These are phyloP conservation scores for Ciborinia camelliae DNA, from an alignment of 2,329 filamentous ascomycete species.

Conservation along the genomic window DNA sequence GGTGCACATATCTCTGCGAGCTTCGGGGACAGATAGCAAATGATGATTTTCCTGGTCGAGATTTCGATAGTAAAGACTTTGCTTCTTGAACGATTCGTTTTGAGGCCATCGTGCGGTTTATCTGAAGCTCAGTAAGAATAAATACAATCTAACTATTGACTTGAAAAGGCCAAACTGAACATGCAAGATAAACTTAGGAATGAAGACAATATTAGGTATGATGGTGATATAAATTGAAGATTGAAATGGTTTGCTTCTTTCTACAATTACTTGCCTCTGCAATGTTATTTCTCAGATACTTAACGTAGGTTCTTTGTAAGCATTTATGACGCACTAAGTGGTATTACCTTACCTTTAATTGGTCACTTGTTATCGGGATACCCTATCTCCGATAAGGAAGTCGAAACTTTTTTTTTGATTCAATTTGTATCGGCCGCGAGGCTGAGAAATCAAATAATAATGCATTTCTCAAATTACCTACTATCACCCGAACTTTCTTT, in stretches of 20 bases:
- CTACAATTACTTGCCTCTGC: too few species aligned
- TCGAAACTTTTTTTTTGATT: not conserved
- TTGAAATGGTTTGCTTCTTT: not conserved
- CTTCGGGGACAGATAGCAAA: conserved; percentile 32
- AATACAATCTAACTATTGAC: not conserved
- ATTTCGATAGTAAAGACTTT: conserved; percentile 27
- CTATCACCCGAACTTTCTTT: not conserved
- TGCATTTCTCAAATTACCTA: not conserved
- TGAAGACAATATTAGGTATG: not conserved
- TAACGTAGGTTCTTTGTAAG: conserved; percentile 9
- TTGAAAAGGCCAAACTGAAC: not conserved
- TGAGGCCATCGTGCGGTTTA: conserved; percentile 26
- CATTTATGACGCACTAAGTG: conserved; percentile 6
- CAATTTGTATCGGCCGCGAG: not conserved
- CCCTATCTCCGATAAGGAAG: not conserved
- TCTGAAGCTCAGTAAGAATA: not conserved
- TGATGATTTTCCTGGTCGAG: conserved; percentile 32
- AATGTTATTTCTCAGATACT: not conserved
- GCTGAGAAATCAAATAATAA: not conserved
- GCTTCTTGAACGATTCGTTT: conserved; percentile 28
- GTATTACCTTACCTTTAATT: not conserved
- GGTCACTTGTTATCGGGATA: not conserved
- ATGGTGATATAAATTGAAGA: not conserved
- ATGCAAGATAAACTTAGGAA: not conserved
- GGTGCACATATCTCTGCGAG: conserved; percentile 42